Evolutionary conservation across 1,284 basidiomycete species (phyloP), one percentile per base, ranked within the genome.

Genomic region (Ustilago esculenta): DNA sequence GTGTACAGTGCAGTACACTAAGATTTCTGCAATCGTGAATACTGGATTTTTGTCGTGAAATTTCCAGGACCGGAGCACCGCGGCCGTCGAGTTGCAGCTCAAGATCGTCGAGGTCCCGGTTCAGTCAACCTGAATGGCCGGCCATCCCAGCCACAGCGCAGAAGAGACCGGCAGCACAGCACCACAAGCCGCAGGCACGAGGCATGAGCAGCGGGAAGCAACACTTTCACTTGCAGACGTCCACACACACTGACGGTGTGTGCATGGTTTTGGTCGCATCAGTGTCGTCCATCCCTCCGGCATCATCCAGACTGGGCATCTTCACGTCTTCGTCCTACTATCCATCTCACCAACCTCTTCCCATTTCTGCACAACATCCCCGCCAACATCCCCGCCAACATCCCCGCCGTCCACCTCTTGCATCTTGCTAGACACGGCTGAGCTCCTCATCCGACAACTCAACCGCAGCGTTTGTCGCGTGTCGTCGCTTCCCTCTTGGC

Each of bases 141-240:
- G n/a, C n/a, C n/a, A n/a, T n/a, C n/a, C n/a, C n/a, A n/a, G n/a
- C n/a, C n/a, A n/a, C n/a, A n/a, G n/a, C n/a, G n/a, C n/a, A n/a
- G n/a, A n/a, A n/a, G n/a, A n/a, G n/a, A n/a, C n/a, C n/a, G n/a
- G n/a, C n/a, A n/a, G n/a, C 21, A 33, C 23, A 10, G 27, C 40
- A 42, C n/a, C 40, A n/a, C 41, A 41, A 32, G 24, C 44, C 44
- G 44, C 44, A 46, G 44, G 44, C 33, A 46, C 33, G 44, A 25
- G 27, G 27, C 27, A 29, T n/a, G n/a, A 29, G 7, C 27, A 29
- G 27, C 27, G 12, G 27, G 27, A 12, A 29, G n/a, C 43, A 45
- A 25, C 32, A 45, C 20, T n/a, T 21, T 21, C 27, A 29, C 7
- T 12, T 29, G 27, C 27, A 29, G 27, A 29, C 27, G 6, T 29